Evolutionary conservation across 495 filamentous ascomycete genomes (phyloP), one percentile per base, ranked within the genome.

Genomic region (Neurospora hispaniola): DNA sequence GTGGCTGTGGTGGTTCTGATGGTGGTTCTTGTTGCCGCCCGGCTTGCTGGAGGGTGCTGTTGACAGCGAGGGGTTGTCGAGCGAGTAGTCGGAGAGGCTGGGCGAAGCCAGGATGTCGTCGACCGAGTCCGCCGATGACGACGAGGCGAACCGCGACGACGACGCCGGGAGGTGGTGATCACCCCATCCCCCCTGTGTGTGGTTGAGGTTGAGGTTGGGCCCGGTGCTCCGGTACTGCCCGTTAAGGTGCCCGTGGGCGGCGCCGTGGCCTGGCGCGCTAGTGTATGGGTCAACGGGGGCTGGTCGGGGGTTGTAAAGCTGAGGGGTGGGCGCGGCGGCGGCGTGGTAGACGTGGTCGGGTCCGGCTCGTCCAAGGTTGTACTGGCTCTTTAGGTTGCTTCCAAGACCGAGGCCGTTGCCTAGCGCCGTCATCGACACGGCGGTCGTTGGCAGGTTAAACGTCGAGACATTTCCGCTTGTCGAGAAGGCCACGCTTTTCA

Each of bases 41-140:
- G 54, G 54, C 54, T 62, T 62, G 54, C 54, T 62, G 54, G 54
- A 62, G 31, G 54, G 54, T 62, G 54, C 54, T 62, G 54, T 62
- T 16, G 54, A 62, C 23, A 62, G 54, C 23, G 80, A 75, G 48
- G 83, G 72, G 70, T 79, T 82, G 46, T 86, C 83, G 72, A 82
- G 74, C 23, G 81, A 81, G 75, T 83, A 83, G 73, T 85, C 84
- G 48, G 82, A 85, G 20, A 84, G 72, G 76, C 79, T 82, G 38
- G 82, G 77, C 69, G 82, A 84, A 27, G 73, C 76, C 76, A 84
- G 79, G 42, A 85, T 79, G 72, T 86, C 85, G 77, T 86, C 85
- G 72, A 85, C 76, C 40, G 85, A 85, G 74, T 85, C 84, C 44
- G 82, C 84, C 44, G 82, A 76, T 1, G 84, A 83, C 42, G 85